Base-by-base conservation (phyloP, 345 rosid genomes). In the Populus euphratica region DNA sequence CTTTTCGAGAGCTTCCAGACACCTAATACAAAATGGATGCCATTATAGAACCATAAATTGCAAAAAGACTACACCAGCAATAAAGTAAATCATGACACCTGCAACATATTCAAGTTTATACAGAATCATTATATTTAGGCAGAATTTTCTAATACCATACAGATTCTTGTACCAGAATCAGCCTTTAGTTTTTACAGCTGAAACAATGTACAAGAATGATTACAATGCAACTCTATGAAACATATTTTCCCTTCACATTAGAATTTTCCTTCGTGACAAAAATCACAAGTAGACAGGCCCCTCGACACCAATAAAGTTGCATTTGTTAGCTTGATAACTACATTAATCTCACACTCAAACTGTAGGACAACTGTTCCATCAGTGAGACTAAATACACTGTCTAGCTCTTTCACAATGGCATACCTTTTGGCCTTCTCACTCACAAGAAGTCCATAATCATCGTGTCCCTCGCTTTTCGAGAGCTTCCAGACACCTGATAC, bases 381-480 rank as follows among this genome's bases (percentile, higher is more conserved):
- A 86, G 87, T 88, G 25, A 91, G 92, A n/a, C n/a, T n/a, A n/a
- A n/a, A n/a, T 8, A 89, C 87, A 82, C 85, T 83, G 35, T 87
- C 88, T 27, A 93, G 90, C 89, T 85, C 91, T 49, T 80, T 93
- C 78, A 93, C 97, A 5, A 93, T 88, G 8, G 94, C 97, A 70
- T 92, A 88, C 86, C 91, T 91, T 70, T 86, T 84, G 4, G 95
- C 97, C 68, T 85, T 80, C 83, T 92, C 93, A 66, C 92, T 88
- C 29, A 92, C 95, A 73, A 91, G 92, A 88, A 92, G 95, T 35
- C 95, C 95, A 73, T 89, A 87, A 69, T 92, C 97, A 33, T 91
- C 93, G 82, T 88, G 95, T 31, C 95, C 92, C 76, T 91, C 92
- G 29, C 95, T 91, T 86, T 91, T 91, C 5, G 88, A 74, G 78